These are phyloP conservation scores for Pseudogymnoascus sp. DNA, from an alignment of 2,329 filamentous ascomycete species.

Conservation along the genomic window DNA sequence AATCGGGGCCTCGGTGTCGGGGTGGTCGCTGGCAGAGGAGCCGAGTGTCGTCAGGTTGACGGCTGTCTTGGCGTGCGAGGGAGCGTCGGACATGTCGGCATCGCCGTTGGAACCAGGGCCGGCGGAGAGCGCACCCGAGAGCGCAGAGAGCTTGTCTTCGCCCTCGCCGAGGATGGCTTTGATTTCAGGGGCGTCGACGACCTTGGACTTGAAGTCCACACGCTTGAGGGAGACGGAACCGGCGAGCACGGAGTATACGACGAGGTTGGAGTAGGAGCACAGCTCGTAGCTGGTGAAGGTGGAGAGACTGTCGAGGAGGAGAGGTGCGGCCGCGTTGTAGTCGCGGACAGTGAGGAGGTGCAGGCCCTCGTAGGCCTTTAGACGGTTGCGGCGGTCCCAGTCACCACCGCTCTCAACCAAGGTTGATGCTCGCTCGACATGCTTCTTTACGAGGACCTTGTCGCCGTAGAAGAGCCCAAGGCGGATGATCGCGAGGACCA, in stretches of 20 bases:
- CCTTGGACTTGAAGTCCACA: conserved; percentile 98
- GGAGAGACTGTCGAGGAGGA: conserved; percentile 92
- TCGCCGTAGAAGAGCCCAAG: conserved; percentile 95
- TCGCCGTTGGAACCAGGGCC: conserved; percentile 76
- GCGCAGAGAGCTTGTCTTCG: conserved; percentile 76
- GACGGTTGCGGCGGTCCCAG: conserved; percentile 95
- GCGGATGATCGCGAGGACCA: conserved; percentile 92
- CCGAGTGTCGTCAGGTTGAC: conserved; percentile 87
- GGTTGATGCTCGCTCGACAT: conserved; percentile 78
- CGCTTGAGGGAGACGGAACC: conserved; percentile 92
- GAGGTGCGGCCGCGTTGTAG: conserved; percentile 79
- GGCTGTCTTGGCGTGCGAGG: conserved; percentile 51
- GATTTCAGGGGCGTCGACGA: conserved; percentile 96
- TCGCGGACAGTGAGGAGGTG: conserved; percentile 88
- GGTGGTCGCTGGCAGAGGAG: conserved; percentile 52
- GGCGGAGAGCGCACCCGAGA: conserved; percentile 72
- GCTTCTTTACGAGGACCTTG: conserved; percentile 85
- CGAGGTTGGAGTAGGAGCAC: conserved; percentile 90
- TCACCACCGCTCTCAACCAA: conserved; percentile 93
- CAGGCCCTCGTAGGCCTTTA: conserved; percentile 97
- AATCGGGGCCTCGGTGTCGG: conserved; percentile 71
- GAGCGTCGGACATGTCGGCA: conserved; percentile 44
- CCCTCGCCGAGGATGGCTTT: conserved; percentile 89
- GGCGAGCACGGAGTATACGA: conserved; percentile 91
- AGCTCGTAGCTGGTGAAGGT: conserved; percentile 99